phyloP scores from a whole-genome alignment of 441 rosid genomes.

The Pelargonium fulgidum region DNA sequence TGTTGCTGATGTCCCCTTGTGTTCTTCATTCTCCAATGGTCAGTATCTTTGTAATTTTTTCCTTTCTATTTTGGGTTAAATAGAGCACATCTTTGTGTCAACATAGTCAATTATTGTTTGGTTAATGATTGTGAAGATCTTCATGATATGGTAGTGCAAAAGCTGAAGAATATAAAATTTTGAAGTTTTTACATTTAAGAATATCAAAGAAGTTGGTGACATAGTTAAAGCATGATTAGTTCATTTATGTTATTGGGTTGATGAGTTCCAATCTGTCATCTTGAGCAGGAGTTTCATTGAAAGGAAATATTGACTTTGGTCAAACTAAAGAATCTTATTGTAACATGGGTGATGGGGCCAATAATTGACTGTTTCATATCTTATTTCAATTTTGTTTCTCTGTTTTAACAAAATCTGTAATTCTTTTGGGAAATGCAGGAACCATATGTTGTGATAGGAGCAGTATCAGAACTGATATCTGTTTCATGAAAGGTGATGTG shows the following conservation, averaged over 20 bases:
- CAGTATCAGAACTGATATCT: slow-evolving; percentile 57
- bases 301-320: background rate
- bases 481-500: slow-evolving; percentile 81
- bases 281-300: background rate
- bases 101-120: background rate
- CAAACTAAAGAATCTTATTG: background rate
- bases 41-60: slow-evolving; percentile 18
- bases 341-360: background rate
- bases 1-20: slow-evolving; percentile 30
- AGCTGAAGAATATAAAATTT: background rate
- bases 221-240: background rate
- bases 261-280: background rate
- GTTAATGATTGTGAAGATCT: background rate
- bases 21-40: slow-evolving; percentile 59
- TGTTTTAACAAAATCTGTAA: background rate
- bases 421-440: slow-evolving; percentile 36
- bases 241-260: slow-evolving; percentile 1
- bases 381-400: background rate
- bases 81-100: background rate
- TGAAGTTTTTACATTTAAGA: background rate
- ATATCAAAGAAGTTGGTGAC: background rate
- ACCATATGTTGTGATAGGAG: slow-evolving; percentile 81
- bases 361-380: background rate
- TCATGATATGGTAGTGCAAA: background rate
- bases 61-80: background rate